These are phyloP conservation scores for Mycena crocata DNA, from an alignment of 768 basidiomycete genomes.

Conservation along the genomic window DNA sequence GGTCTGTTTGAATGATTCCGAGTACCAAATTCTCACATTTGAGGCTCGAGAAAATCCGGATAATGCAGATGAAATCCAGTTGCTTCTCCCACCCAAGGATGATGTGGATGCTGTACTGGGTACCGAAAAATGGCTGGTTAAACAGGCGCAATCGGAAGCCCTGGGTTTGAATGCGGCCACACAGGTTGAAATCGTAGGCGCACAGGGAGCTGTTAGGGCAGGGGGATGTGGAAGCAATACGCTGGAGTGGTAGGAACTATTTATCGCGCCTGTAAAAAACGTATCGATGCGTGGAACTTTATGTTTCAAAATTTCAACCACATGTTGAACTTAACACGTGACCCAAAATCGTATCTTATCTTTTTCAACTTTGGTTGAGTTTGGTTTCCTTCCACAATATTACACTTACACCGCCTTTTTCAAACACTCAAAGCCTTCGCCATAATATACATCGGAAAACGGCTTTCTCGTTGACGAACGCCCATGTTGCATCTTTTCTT, in stretches of 20 bases:
- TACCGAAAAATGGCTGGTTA: constrained; percentile 73
- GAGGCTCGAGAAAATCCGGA: constrained; percentile 60
- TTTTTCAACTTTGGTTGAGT: too few species aligned
- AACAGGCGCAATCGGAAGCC: constrained; percentile 60
- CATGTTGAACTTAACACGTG: neutral
- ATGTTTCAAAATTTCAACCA: constrained; percentile 1
- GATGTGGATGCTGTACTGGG: constrained; percentile 73
- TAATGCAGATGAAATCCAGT: constrained; percentile 49
- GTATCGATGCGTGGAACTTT: neutral
- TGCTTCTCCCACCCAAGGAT: constrained; percentile 64
- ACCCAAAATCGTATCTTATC: too few species aligned
- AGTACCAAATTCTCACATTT: constrained; percentile 72
- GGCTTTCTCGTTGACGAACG: too few species aligned
- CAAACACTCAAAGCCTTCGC: too few species aligned
- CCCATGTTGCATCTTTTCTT: too few species aligned
- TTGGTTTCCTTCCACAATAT: too few species aligned
- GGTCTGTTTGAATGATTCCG: constrained; percentile 67
- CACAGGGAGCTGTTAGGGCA: constrained; percentile 21
- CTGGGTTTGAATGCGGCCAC: constrained; percentile 42
- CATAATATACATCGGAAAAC: too few species aligned
- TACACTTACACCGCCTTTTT: too few species aligned
- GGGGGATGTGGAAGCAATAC: constrained; percentile 21
- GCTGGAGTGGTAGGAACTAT: constrained; percentile 35
- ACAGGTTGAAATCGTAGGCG: constrained; percentile 46
- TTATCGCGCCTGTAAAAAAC: too few species aligned